Base-by-base conservation (phyloP, 2,329 filamentous ascomycete genomes). In the Neonectria ditissima region DNA sequence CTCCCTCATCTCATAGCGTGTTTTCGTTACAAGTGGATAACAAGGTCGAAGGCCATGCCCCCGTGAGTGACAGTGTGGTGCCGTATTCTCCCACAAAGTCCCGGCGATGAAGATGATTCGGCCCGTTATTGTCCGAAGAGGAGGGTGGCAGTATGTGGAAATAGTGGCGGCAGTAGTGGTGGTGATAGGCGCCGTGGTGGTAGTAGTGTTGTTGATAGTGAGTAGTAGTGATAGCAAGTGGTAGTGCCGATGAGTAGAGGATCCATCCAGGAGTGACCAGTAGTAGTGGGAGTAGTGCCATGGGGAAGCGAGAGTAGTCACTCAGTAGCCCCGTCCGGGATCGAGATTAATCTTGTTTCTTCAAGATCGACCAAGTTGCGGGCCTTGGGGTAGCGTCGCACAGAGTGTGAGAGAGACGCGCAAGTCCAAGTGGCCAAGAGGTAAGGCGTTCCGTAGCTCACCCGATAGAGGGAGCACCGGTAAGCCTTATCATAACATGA, bases 51-150 rank as follows among this genome's bases (percentile, higher is more conserved):
- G 54, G 48, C 59, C 62, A 61, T 62, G 57, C 18, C 37, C 62
- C 55, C 63, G 10, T 16, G 37, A 68, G 67, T 56, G 48, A 66
- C 59, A 55, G 57, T 71, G 69, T 72, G 69, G 68, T 72, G 55
- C 68, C 52, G 68, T 70, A 16, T 14, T 32, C 47, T 50, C 47
- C 47, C 26, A 55, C 44, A 61, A 37, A 18, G 57, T 52, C 55
- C 37, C 32, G 50, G 26, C 39, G 52, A 24, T 10, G 22, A 45
- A 59, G 66, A 63, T 62, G 22, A 50, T 28, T 32, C 28, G n/a
- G 47, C 14, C 55, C 65, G 52, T 62, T 65, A 62, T 66, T 60
- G 61, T 64, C 43, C 47, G 18, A 34, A 57, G 51, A 44, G 41
- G 56, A 57, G 55, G 43, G 55, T 37, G 28, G 45, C 28, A 52